Base-by-base conservation (phyloP, 805 yeast species). In the Wickerhamiella allomyrinae region DNA sequence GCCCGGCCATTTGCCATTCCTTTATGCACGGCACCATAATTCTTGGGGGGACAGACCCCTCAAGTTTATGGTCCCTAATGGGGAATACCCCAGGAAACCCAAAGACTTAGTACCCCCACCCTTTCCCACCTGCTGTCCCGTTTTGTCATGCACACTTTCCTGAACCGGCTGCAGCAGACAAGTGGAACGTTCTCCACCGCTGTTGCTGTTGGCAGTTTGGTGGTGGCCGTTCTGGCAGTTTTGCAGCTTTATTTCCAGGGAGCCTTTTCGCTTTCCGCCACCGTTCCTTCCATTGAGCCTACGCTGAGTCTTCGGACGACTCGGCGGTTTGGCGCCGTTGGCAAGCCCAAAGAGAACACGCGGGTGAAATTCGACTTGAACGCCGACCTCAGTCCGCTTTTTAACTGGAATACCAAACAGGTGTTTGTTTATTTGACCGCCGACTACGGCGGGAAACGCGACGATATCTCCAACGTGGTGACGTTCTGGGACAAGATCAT, bases 371-470 rank as follows among this genome's bases (percentile, higher is more conserved):
- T 91, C 54, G 94, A 84, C 57, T 63, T 91, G 37, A 74, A 74
- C 14, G 58, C 62, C 7, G 95, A 89, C 60, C 67, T 89, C 47
- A 57, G 82, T 1, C 77, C 84, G 2, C 68, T 91, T 41, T 87
- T 87, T 71, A 86, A 81, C 60, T 89, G 96, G 95, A 91, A 89
- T 62, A 91, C 98, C 10, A 89, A 89, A 57, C 97, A 89, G 61
- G 76, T 89, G n/a, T 89, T 91, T 55, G 82, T 79, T 5, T 91
- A 89, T 55, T 67, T 91, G 48, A 82, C 93, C 2, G 94, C 93
- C 1, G 89, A 84, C 55, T 87, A 87, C 53, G 94, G 68, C 34
- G 69, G 66, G 1, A 55, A 55, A 40, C 52, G 61, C 44, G 45
- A 48, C 41, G 55, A 52, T 36, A 55, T 53, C 38, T 39, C 59